Conservation (phyloP, 495 filamentous ascomycete species). For the Penicillium egyptiacum region DNA sequence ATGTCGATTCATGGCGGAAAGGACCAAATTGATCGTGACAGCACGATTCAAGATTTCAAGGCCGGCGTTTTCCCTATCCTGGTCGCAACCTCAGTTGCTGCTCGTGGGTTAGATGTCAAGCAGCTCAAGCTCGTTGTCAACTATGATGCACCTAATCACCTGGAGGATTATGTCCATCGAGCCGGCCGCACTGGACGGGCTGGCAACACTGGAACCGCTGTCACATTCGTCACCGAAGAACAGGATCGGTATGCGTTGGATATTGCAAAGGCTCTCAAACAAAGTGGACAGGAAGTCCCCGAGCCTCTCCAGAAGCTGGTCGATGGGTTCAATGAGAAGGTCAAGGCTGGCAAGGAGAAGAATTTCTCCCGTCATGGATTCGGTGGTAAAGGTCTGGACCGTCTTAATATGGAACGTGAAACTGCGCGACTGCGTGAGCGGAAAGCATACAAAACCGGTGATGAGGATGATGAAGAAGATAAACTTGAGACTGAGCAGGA, state of each 20-base stretch:
- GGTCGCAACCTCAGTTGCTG: conserved; percentile 94
- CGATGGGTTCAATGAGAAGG: conserved; percentile 76
- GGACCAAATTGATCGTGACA: conserved; percentile 92
- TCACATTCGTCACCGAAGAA: conserved; percentile 89
- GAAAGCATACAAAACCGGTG: conserved; percentile 85
- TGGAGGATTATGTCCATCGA: conserved; percentile 98
- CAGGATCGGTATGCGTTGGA: conserved; percentile 88
- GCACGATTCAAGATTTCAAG: conserved; percentile 94
- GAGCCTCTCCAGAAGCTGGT: conserved; percentile 65
- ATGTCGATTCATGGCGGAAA: conserved; percentile 97
- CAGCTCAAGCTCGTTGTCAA: conserved; percentile 96
- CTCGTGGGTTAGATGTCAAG: conserved; percentile 93
- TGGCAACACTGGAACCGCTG: conserved; percentile 89
- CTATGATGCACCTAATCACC: conserved; percentile 93
- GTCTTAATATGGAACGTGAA: conserved; percentile 86
- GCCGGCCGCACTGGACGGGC: conserved; percentile 93
- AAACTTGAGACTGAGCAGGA: conserved; percentile 76
- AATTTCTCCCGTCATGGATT: conserved; percentile 72
- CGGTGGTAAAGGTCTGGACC: conserved; percentile 91
- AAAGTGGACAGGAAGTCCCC: conserved; percentile 81
- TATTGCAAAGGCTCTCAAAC: conserved; percentile 89
- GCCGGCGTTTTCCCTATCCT: conserved; percentile 84
- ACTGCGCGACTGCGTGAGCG: conserved; percentile 79
- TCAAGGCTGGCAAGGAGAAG: conserved; percentile 89
- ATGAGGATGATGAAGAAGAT: conserved; percentile 82